Percentiles rank a stretch among this genome's conserved stretches.
Evolutionary conservation across 345 rosid genomes (phyloP).

Genomic region (Lagerstroemia speciosa): DNA sequence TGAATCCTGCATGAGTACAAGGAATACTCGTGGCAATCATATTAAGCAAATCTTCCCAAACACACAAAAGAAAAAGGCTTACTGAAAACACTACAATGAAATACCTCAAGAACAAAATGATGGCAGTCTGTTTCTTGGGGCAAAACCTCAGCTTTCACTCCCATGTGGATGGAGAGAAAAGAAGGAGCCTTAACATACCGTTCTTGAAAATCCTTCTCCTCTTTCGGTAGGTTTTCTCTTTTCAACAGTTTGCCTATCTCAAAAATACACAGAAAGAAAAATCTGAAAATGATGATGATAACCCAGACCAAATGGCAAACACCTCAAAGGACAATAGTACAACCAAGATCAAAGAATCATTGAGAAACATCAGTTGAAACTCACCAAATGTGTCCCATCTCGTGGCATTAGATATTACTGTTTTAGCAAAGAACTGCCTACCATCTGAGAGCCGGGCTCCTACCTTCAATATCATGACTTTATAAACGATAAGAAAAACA

Average conservation of each 20-base stretch:
- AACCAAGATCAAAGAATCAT: background rate
- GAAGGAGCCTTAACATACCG: constrained; percentile 93
- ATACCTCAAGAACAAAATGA: constrained; percentile 90
- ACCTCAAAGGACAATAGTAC: background rate
- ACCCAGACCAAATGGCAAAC: background rate
- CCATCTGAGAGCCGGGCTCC: constrained; percentile 89
- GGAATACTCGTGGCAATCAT: background rate
- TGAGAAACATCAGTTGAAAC: constrained; percentile 13
- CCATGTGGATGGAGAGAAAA: constrained; percentile 95
- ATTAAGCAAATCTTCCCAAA: background rate
- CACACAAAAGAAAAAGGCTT: background rate
- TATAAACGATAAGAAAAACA: background rate
- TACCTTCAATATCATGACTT: constrained; percentile 34
- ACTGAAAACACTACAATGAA: background rate
- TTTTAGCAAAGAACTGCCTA: constrained; percentile 60
- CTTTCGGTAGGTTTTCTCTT: constrained; percentile 75
- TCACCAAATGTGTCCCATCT: constrained; percentile 99
- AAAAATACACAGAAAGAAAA: background rate
- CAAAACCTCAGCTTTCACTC: constrained; percentile 74
- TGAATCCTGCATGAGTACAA: constrained; percentile 34
- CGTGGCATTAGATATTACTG: constrained; percentile 87
- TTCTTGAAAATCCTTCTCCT: constrained; percentile 83
- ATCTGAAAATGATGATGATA: background rate
- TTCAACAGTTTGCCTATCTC: constrained; percentile 72
- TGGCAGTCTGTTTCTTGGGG: constrained; percentile 91